phyloP scores from a whole-genome alignment of 2,329 filamentous ascomycete genomes.

The Xylaria sp. region DNA sequence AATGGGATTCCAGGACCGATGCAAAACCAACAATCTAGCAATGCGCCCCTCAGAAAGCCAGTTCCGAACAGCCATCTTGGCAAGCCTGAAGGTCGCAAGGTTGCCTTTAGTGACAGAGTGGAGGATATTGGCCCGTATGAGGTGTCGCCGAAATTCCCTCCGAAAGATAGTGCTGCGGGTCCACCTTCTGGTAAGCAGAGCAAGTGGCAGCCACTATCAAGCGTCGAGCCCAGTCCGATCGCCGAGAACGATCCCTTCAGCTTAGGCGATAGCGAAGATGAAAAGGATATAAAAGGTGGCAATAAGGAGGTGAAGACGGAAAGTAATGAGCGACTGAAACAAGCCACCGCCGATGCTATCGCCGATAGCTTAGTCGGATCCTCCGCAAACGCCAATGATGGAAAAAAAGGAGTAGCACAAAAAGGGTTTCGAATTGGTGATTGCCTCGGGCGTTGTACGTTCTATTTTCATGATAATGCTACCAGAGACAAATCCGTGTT shows the following conservation, averaged over 20 bases:
- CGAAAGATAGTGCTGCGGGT: conserved; percentile 44
- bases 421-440: conserved; percentile 1
- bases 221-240: conserved; percentile 78
- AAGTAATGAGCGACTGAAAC: conserved; percentile 57
- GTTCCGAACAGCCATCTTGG: conserved; percentile 49
- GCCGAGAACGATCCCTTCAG: conserved; percentile 94
- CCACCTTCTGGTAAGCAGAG: conserved; percentile 60
- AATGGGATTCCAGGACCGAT: conserved; percentile 32
- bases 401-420: conserved; percentile 22
- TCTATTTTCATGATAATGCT: conserved; percentile 3
- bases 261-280: conserved; percentile 90
- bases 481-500: neutral
- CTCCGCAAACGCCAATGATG: conserved; percentile 30
- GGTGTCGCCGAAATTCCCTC: conserved; percentile 51
- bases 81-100: conserved; percentile 46
- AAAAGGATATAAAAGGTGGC: conserved; percentile 68
- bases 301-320: conserved; percentile 50
- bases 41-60: conserved; percentile 69
- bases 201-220: conserved; percentile 95
- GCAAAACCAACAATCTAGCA: conserved; percentile 48
- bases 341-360: conserved; percentile 59
- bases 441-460: conserved; percentile 2
- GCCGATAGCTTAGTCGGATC: conserved; percentile 47
- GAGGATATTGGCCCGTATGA: conserved; percentile 81
- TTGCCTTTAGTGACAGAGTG: conserved; percentile 56